Evolutionary conservation across 768 basidiomycete genomes (phyloP).

Genomic region (Daedalea quercina): DNA sequence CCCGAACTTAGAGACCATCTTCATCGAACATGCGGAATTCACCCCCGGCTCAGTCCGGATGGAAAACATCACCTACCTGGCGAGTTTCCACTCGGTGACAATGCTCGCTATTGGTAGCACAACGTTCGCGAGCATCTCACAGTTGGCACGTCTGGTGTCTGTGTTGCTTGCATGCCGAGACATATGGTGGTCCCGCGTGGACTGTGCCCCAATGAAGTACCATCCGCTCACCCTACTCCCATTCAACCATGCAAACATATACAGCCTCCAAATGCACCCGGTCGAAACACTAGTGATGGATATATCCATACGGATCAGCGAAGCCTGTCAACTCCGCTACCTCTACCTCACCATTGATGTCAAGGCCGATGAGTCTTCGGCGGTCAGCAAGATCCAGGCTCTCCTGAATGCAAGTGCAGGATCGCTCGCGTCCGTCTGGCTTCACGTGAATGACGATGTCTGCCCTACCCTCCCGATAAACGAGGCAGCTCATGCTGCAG

Average conservation of each 20-base stretch:
- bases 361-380: too few species aligned
- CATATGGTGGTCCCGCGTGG: neutral
- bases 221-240: neutral
- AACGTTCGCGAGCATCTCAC: neutral
- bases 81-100: neutral
- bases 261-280: too few species aligned
- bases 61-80: neutral
- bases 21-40: neutral
- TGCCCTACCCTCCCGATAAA: too few species aligned
- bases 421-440: too few species aligned
- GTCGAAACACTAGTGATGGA: too few species aligned
- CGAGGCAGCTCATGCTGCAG: too few species aligned
- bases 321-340: too few species aligned
- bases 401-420: too few species aligned
- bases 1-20: neutral
- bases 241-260: neutral
- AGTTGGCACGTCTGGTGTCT: neutral
- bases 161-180: neutral
- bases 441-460: too few species aligned
- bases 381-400: too few species aligned
- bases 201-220: neutral
- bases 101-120: neutral
- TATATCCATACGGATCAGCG: too few species aligned
- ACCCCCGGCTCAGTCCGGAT: neutral
- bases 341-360: too few species aligned